Evolutionary conservation across 345 rosid species (phyloP), one percentile per base, ranked within the genome.

Genomic region (Pistacia vera): DNA sequence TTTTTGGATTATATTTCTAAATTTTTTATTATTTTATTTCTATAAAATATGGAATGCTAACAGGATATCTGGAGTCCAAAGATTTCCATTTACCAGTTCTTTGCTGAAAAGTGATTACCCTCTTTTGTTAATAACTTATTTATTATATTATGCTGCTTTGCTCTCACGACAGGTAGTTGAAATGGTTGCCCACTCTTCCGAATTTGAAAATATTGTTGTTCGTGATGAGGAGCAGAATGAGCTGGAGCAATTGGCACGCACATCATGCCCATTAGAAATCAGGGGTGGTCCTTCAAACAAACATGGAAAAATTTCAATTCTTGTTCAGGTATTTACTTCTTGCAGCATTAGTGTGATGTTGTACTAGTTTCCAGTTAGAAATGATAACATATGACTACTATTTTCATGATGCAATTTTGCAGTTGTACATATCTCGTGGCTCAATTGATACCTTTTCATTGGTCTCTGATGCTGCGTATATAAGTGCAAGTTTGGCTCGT

Each of bases 401-500:
- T 85, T 35, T 56, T 78, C 66, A 80, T 68, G 78, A 35, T 76
- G 33, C 73, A 73, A 72, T 73, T 79, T 79, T 86, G 86, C 97
- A 95, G 99, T 76, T 93, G 82, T 93, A 87, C 91, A 95, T 95
- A 80, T 95, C 99, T 68, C 98, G 91, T 60, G 99, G 98, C 65
- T 91, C 89, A 63, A 91, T 95, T 44, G 98, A 95, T 87, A n/a
- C 92, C 54, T 95, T 95, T 79, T 95, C 99, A 54, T 82, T 95
- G 74, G 87, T 95, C 78, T 95, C 98, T 71, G 98, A 95, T 87
- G 99, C 98, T 75, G 88, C 98, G 61, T 95, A 91, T 76, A 95
- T 95, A 72, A 95, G 98, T 86, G 99, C 99, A 75, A 95, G 99
- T 85, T 84, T 95, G 91, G 98, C 97, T 72, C 98, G 99, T 68